Percentiles rank a stretch among this genome's conserved stretches.
Conservation (phyloP, 2,329 filamentous ascomycete species). For the Penicillium sp. region DNA sequence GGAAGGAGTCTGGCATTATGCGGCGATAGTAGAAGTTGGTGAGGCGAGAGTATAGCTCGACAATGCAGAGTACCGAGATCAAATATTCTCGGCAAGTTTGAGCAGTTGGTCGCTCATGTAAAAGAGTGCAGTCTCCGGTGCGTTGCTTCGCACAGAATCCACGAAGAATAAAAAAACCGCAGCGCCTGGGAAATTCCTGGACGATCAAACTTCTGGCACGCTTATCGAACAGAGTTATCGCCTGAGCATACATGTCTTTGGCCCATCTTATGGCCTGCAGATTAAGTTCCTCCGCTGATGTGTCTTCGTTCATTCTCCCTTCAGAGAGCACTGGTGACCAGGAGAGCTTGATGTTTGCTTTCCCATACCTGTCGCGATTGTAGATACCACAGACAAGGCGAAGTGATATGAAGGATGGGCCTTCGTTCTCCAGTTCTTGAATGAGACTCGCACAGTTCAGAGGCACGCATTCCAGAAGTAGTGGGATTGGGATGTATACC, state of each 20-base stretch:
- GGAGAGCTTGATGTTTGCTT: not conserved
- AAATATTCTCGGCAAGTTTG: not conserved
- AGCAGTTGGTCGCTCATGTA: not conserved
- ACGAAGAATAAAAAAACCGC: not conserved
- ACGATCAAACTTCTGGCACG: not conserved
- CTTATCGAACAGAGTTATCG: not conserved
- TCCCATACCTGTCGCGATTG: not conserved
- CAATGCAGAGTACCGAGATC: not conserved
- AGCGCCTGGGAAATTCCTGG: not conserved
- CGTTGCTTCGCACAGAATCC: not conserved
- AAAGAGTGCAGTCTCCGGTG: not conserved
- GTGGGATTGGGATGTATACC: not conserved
- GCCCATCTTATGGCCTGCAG: not conserved
- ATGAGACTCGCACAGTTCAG: not conserved
- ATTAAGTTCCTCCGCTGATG: not conserved
- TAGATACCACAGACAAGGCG: not conserved
- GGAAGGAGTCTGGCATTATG: not conserved
- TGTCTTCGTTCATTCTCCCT: not conserved
- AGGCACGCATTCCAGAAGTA: not conserved
- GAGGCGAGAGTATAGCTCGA: not conserved
- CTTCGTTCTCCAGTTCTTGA: slow-evolving; percentile 1
- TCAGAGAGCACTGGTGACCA: not conserved
- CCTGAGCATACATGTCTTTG: not conserved
- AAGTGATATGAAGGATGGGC: not conserved
- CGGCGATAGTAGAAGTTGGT: not conserved